phyloP scores from a whole-genome alignment of 2,329 filamentous ascomycete species.

The Verticillium longisporum region DNA sequence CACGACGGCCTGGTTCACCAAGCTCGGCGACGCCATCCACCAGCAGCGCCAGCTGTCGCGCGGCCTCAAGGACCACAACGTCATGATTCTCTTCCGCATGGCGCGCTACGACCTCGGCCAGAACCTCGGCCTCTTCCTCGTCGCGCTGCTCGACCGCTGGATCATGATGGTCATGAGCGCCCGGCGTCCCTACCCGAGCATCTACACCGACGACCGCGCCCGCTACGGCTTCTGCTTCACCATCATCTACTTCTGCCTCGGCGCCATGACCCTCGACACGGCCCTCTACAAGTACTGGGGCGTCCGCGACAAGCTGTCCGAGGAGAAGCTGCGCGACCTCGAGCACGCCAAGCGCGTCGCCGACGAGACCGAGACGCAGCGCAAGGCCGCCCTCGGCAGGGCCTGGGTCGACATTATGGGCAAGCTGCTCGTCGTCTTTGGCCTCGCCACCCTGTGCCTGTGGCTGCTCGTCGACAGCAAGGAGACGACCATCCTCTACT shows the following conservation, averaged over 20 bases:
- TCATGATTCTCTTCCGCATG: constrained; percentile 27
- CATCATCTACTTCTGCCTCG: constrained; percentile 30
- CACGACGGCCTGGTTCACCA: constrained; percentile 26
- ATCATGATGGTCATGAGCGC: constrained; percentile 26
- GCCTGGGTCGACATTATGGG: constrained; percentile 21
- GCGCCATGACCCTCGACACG: constrained; percentile 28
- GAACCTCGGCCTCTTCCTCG: constrained; percentile 28
- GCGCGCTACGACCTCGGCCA: constrained; percentile 27
- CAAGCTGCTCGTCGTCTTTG: constrained; percentile 23
- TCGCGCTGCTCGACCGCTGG: constrained; percentile 31
- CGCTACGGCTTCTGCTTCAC: constrained; percentile 29
- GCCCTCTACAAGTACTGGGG: constrained; percentile 29
- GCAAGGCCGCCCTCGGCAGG: constrained; percentile 4
- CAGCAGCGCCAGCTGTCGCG: constrained; percentile 24
- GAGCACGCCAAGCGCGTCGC: constrained; percentile 17
- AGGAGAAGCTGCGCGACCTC: constrained; percentile 21
- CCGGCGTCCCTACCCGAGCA: constrained; percentile 15
- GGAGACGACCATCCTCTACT: constrained; percentile 25
- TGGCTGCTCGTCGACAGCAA: constrained; percentile 25
- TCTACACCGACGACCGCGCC: constrained; percentile 22
- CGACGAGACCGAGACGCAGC: constrained; percentile 10
- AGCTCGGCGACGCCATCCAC: constrained; percentile 23
- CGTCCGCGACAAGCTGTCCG: constrained; percentile 22
- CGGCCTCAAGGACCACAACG: constrained; percentile 29
- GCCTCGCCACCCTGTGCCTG: constrained; percentile 21